These are phyloP conservation scores for Bauhinia variegata DNA, from an alignment of 306 rosid species.

Conservation along the genomic window DNA sequence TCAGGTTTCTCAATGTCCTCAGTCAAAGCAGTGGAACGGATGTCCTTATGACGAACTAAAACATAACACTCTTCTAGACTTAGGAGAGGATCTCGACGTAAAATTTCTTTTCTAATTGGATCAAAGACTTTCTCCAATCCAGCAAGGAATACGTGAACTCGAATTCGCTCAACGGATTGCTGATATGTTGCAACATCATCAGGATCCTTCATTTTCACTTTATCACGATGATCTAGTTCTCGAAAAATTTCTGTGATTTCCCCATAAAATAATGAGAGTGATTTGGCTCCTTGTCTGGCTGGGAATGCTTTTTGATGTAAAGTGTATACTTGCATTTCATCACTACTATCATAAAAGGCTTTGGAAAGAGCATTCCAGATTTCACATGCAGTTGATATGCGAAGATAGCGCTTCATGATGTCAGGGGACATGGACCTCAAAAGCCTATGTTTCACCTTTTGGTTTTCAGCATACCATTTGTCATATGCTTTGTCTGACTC, in stretches of 20 bases:
- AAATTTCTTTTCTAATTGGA: neutral
- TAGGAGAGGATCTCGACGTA: neutral
- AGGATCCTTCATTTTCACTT: no score
- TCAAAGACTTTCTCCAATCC: neutral
- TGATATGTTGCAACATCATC: neutral
- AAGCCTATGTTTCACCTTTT: neutral
- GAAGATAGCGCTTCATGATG: no score
- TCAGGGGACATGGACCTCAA: neutral
- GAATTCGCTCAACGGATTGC: neutral
- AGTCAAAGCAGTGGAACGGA: neutral
- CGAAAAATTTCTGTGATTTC: neutral
- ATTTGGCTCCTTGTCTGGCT: no score
- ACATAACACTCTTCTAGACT: neutral
- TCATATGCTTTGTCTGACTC: neutral
- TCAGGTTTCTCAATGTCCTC: neutral
- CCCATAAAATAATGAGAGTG: no score
- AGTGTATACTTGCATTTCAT: no score
- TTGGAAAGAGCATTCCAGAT: no score
- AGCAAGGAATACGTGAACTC: neutral
- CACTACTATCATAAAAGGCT: no score
- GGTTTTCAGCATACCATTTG: neutral
- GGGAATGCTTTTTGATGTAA: no score
- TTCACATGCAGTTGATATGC: no score
- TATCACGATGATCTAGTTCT: conserved; percentile 20
- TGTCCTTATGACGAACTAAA: neutral